Evolutionary conservation across 768 basidiomycete genomes (phyloP).

Genomic region (Suillus americanus): DNA sequence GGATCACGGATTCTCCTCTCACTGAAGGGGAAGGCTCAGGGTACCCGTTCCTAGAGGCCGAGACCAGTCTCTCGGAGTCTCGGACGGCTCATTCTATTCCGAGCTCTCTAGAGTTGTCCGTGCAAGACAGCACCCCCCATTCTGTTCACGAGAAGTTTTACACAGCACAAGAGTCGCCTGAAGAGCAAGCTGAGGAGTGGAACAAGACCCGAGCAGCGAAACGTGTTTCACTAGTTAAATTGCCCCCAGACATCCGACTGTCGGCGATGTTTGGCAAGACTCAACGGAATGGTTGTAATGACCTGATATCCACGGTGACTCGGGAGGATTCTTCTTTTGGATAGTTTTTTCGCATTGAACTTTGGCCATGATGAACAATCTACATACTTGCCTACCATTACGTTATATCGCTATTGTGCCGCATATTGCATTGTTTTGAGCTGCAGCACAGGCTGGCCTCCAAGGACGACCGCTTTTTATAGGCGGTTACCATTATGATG

Average conservation of each 20-base stretch:
- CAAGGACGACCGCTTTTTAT: not conserved
- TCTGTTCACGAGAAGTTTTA: constrained; percentile 46
- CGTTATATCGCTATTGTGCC: not conserved
- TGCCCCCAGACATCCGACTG: constrained; percentile 56
- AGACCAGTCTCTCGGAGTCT: constrained; percentile 22
- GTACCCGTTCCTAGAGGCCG: constrained; percentile 29
- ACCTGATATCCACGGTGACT: constrained; percentile 4
- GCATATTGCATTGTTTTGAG: not conserved
- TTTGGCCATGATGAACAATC: not conserved
- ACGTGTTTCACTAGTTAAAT: constrained; percentile 76
- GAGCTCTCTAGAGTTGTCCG: constrained; percentile 8
- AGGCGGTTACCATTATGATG: not conserved
- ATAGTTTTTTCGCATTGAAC: constrained; percentile 1
- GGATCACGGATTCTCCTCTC: constrained; percentile 37
- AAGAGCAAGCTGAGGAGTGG: constrained; percentile 88
- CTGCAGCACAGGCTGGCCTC: not conserved
- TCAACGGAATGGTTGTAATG: constrained; percentile 6
- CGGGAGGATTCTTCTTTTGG: not conserved
- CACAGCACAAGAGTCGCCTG: constrained; percentile 44
- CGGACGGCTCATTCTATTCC: constrained; percentile 18
- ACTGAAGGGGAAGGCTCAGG: constrained; percentile 21
- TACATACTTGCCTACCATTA: not conserved
- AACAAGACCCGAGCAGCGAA: constrained; percentile 81
- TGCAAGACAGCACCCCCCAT: constrained; percentile 11
- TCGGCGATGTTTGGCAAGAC: constrained; percentile 20